Percentiles rank a stretch among this genome's conserved stretches.
phyloP scores from a whole-genome alignment of 306 rosid species.

The Sicyos baderoa region DNA sequence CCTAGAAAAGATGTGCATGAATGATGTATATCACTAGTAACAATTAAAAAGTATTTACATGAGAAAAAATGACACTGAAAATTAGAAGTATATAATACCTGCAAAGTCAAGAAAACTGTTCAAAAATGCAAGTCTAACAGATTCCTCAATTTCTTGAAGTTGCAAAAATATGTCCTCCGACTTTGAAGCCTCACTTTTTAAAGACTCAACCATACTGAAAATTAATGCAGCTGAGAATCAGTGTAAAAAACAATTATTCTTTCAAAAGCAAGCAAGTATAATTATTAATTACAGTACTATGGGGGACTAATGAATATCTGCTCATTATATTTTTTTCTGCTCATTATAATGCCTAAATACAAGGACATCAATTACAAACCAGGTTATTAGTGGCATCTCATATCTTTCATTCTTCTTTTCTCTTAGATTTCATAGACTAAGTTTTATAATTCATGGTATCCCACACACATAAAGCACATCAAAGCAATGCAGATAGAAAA shows the following conservation, averaged over 20 bases:
- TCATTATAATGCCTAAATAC: not conserved
- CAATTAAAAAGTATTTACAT: slow-evolving; percentile 8
- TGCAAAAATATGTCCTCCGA: slow-evolving; percentile 75
- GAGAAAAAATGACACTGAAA: slow-evolving; percentile 18
- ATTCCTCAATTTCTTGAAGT: slow-evolving; percentile 89
- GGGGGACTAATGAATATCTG: not conserved
- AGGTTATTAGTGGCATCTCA: not conserved
- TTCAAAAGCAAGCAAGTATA: not conserved
- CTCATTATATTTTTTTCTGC: not conserved
- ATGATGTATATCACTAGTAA: slow-evolving; percentile 24
- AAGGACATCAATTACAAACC: not conserved
- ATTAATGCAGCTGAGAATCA: slow-evolving; percentile 22
- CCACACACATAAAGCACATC: slow-evolving; percentile 3
- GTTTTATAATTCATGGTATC: not conserved
- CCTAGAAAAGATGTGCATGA: slow-evolving; percentile 38
- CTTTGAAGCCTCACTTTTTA: slow-evolving; percentile 75
- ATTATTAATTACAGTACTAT: not conserved
- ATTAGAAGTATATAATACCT: slow-evolving; percentile 49
- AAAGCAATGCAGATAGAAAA: not conserved
- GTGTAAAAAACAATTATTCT: not conserved
- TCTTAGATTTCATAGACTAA: not conserved
- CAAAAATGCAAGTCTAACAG: slow-evolving; percentile 89
- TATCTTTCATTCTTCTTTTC: slow-evolving; percentile 5
- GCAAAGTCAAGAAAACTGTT: slow-evolving; percentile 94
- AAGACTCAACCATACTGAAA: slow-evolving; percentile 73